Evolutionary conservation across 345 rosid genomes (phyloP), one percentile per base, ranked within the genome.

Genomic region (Cardamine resedifolia): DNA sequence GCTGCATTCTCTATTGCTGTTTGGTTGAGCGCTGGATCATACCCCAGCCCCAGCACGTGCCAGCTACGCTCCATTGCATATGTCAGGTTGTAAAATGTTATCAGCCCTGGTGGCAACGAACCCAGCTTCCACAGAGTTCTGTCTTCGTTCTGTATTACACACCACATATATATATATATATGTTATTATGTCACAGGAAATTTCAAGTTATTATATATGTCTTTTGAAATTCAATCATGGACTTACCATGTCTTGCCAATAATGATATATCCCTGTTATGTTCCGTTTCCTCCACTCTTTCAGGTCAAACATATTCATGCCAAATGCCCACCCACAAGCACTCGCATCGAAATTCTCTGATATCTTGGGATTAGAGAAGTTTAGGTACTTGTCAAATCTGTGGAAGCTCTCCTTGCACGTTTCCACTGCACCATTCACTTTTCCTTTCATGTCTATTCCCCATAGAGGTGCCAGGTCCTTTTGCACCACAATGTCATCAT

Each of bases 311-410:
- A 95, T 95, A 76, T 95, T 95, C 99, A 90, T 95, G 21, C 99
- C 99, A 76, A 85, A 95, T 53, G 99, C 98, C 98, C 99, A 95
- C 49, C 98, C 98, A 71, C 99, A 95, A 68, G 99, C 88, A 57
- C 83, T 82, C 34, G 94, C 85, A 69, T 82, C 75, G 30, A 95
- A 95, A 67, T 91, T 90, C 69, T 86, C 86, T 7, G 80, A 68
- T 45, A 95, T 90, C 64, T 78, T 79, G 27, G 99, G 99, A 74
- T 91, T 87, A 5, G 98, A 87, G 80, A 91, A 95, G 88, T 95
- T 95, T 52, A 95, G 96, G 83, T 95, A 95, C 87, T 95, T 95
- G 67, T 95, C 99, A 53, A 91, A 90, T 83, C 98, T 88, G 81
- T 90, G 96, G 77, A 90, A 90, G 79, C 90, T 90, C 84, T 86